Conservation (phyloP, 2,329 filamentous ascomycete genomes). For the Apiospora arundinis region DNA sequence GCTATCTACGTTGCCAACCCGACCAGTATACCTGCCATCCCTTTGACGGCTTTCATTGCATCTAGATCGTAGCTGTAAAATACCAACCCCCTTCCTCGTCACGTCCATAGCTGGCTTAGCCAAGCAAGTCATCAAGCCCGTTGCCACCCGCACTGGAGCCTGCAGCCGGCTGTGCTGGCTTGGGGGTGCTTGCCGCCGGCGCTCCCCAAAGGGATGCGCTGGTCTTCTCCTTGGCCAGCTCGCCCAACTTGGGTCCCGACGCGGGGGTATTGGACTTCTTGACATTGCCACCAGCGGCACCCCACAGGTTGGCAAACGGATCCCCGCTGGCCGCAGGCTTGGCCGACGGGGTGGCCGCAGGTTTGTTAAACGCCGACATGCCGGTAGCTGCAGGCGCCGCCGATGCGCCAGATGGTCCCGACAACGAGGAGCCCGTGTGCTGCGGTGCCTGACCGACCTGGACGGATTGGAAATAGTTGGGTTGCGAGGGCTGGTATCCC, state of each 20-base stretch:
- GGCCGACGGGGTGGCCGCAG: conserved; percentile 50
- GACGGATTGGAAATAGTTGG: conserved; percentile 96
- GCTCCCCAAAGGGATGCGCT: conserved; percentile 93
- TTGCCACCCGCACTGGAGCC: conserved; percentile 28
- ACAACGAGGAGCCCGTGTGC: conserved; percentile 40
- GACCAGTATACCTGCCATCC: neutral
- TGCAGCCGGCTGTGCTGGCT: conserved; percentile 30
- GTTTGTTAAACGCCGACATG: conserved; percentile 51
- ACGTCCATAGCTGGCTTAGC: conserved; percentile 29
- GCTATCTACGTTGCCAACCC: conserved; percentile 20
- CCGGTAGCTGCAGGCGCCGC: conserved; percentile 31
- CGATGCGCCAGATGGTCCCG: conserved; percentile 36
- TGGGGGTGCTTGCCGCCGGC: conserved; percentile 49
- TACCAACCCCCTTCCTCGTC: neutral
- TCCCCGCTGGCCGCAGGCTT: conserved; percentile 73
- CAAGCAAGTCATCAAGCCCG: conserved; percentile 41
- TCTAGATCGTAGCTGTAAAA: neutral
- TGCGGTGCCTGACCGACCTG: conserved; percentile 69
- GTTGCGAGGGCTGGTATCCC: conserved; percentile 77
- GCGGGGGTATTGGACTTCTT: conserved; percentile 72
- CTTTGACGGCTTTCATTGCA: neutral
- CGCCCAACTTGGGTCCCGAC: conserved; percentile 81
- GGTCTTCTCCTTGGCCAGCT: conserved; percentile 98
- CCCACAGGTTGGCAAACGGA: conserved; percentile 89
- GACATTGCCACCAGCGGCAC: conserved; percentile 73